phyloP scores from a whole-genome alignment of 2,329 filamentous ascomycete species.

The Didymellaceae sp. region DNA sequence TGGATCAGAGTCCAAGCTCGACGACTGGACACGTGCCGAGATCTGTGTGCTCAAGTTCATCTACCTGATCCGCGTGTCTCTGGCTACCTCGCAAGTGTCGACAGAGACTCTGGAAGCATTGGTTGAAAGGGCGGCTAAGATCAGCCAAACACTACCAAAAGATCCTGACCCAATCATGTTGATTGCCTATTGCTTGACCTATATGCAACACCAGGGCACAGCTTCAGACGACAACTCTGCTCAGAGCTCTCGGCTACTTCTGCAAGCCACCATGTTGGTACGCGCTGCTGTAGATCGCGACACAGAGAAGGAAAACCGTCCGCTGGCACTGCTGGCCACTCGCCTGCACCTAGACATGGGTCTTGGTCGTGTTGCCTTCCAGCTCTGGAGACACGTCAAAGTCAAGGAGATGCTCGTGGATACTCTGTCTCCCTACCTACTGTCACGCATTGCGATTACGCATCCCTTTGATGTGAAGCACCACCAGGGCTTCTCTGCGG shows the following conservation, averaged over 20 bases:
- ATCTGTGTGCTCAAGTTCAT: slow-evolving; percentile 35
- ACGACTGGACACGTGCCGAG: slow-evolving; percentile 27
- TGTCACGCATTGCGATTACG: slow-evolving; percentile 41
- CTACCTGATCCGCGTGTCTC: slow-evolving; percentile 35
- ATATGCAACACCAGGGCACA: slow-evolving; percentile 24
- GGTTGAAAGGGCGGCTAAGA: slow-evolving; percentile 25
- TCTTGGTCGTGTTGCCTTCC: slow-evolving; percentile 38
- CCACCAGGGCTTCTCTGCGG: slow-evolving; percentile 36
- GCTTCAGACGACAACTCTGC: slow-evolving; percentile 4
- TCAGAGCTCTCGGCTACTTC: slow-evolving; percentile 25
- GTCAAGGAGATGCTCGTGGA: slow-evolving; percentile 47
- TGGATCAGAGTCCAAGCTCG: slow-evolving; percentile 3
- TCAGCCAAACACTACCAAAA: slow-evolving; percentile 22
- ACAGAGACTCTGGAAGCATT: slow-evolving; percentile 21
- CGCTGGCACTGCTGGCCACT: slow-evolving; percentile 40
- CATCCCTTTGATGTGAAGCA: slow-evolving; percentile 43
- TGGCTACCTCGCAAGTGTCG: background rate
- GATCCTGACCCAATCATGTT: slow-evolving; percentile 28
- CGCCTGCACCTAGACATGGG: slow-evolving; percentile 42
- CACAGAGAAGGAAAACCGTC: slow-evolving; percentile 34
- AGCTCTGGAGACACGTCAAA: slow-evolving; percentile 33
- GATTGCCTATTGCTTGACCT: slow-evolving; percentile 31
- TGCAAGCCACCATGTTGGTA: slow-evolving; percentile 40
- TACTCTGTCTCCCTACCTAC: slow-evolving; percentile 38
- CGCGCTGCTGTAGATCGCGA: slow-evolving; percentile 34